phyloP scores from a whole-genome alignment of 345 rosid species.

The Draba incana region DNA sequence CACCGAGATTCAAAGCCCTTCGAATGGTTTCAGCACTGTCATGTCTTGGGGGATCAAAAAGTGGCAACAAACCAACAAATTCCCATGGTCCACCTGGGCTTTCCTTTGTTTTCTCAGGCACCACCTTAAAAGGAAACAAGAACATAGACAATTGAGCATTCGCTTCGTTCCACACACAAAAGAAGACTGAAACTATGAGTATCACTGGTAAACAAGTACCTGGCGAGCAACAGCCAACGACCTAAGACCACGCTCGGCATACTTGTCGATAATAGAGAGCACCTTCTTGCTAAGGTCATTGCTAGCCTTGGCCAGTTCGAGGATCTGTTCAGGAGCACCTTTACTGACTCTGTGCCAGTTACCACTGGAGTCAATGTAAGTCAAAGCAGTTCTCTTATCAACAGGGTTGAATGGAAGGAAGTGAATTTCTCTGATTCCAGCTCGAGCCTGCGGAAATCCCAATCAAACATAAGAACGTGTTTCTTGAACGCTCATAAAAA shows the following conservation, averaged over 20 bases:
- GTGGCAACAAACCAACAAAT: conserved; percentile 84
- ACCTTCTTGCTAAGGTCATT: conserved; percentile 80
- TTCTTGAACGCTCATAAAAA: conserved; percentile 3
- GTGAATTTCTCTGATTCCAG: conserved; percentile 73
- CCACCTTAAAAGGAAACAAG: conserved; percentile 51
- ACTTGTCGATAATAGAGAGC: conserved; percentile 82
- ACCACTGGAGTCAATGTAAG: conserved; percentile 71
- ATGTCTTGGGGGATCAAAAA: conserved; percentile 98
- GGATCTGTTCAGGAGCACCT: conserved; percentile 92
- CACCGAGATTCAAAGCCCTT: conserved; percentile 93
- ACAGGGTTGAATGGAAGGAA: conserved; percentile 84
- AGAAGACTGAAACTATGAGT: conserved; percentile 11
- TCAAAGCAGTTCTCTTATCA: conserved; percentile 90
- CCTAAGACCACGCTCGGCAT: conserved; percentile 96
- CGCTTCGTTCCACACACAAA: conserved; percentile 10
- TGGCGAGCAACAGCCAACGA: conserved; percentile 94
- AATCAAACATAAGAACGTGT: conserved; percentile 24
- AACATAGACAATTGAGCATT: neutral
- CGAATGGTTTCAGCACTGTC: conserved; percentile 99
- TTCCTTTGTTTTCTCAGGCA: conserved; percentile 86
- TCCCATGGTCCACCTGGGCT: conserved; percentile 90
- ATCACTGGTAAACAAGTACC: conserved; percentile 44
- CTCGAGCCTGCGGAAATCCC: conserved; percentile 57
- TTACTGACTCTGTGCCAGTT: conserved; percentile 82
- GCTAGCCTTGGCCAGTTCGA: conserved; percentile 73